Base-by-base conservation (phyloP, 1,284 basidiomycete species). In the Volvariella volvacea region DNA sequence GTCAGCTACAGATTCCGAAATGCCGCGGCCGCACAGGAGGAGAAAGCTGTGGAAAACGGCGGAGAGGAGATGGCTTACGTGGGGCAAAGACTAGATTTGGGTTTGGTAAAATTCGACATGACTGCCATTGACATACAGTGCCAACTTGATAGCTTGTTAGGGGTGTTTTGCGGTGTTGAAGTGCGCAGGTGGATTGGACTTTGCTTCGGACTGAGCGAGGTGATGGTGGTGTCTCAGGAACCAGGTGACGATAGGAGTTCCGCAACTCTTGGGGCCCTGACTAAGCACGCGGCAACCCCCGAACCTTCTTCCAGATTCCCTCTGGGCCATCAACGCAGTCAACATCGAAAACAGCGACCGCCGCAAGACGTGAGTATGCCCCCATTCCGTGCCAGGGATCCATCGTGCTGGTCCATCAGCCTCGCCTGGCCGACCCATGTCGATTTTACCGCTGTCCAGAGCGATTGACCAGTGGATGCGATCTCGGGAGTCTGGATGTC, bases 31-130 rank as follows among this genome's bases (percentile, higher is more conserved):
- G 6, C 6, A 12, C 6, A 28, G 25, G 6, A 39, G 21, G 31
- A 32, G 57, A 25, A 15, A 9, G 19, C n/a, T n/a, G n/a, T n/a
- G n/a, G n/a, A n/a, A n/a, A 52, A 45, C 56, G 58, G 22, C 59
- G 58, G 30, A 56, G 6, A 39, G 21, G 31, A 32, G 57, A 25
- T 15, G 8, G 19, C 84, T 53, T 74, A 86, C 84, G 81, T 74
- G 83, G 85, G 84, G 85, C 86, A 75, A 81, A 84, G 80, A 90
- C 85, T 90, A 90, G 76, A 90, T 78, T 78, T 76, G 56, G 72
- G 75, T 73, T 84, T 80, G 59, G 69, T 68, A 64, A 73, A 70
- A 83, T 80, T 87, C 56, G 78, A 78, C 70, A 79, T 77, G 58
- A 68, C 63, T 65, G 74, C 77, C 70, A 70, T 58, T 58, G 82